Conservation (phyloP, 225 moss, liverwort and hornwort genomes). For the Bryoerythrophyllum caledonicum region DNA sequence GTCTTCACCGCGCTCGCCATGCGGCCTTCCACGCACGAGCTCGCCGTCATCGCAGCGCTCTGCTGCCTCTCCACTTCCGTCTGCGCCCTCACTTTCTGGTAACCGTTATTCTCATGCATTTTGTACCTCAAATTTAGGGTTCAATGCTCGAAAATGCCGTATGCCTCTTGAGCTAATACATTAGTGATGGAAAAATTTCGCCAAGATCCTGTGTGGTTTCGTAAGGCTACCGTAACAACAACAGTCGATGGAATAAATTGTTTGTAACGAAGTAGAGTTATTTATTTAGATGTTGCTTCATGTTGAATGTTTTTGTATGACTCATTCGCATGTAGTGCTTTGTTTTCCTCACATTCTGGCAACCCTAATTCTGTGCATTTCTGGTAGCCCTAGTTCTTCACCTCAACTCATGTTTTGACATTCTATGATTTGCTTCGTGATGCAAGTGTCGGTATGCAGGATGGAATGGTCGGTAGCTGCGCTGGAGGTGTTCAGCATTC, state of each 20-base stretch:
- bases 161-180: no score
- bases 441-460: constrained; percentile 25
- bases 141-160: no score
- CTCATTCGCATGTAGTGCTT: constrained; percentile 6
- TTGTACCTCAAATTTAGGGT: not conserved
- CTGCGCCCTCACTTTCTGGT: constrained; percentile 34
- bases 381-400: no score
- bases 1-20: constrained; percentile 29
- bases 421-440: not conserved
- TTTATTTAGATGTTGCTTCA: no score
- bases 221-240: no score
- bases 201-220: no score
- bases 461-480: constrained; percentile 36
- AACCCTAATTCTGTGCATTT: not conserved
- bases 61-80: constrained; percentile 28
- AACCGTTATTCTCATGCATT: not conserved
- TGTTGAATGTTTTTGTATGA: no score
- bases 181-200: no score
- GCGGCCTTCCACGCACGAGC: constrained; percentile 27
- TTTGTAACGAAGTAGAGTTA: no score
- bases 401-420: not conserved
- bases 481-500: constrained; percentile 38
- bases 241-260: no score
- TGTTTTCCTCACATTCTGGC: constrained; percentile 34
- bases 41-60: constrained; percentile 22